phyloP scores from a whole-genome alignment of 345 rosid species.

The Salix arbutifolia region DNA sequence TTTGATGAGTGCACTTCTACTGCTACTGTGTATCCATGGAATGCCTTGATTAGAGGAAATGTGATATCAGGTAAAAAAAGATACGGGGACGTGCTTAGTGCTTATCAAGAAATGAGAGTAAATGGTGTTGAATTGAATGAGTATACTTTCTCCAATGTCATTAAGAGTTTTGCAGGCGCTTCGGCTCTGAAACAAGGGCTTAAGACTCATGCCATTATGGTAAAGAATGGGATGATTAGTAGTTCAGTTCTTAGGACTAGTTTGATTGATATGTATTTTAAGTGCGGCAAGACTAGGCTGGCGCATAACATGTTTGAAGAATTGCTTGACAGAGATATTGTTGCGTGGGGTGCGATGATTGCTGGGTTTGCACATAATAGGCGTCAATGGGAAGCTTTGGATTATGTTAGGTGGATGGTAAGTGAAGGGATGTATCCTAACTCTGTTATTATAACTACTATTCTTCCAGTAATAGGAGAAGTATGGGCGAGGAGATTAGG shows the following conservation, averaged over 20 bases:
- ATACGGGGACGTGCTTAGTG: slow-evolving; percentile 55
- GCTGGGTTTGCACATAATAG: slow-evolving; percentile 75
- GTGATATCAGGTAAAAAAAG: slow-evolving; percentile 61
- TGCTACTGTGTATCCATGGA: slow-evolving; percentile 61
- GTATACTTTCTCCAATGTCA: slow-evolving; percentile 59
- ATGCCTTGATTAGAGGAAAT: slow-evolving; percentile 80
- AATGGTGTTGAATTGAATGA: slow-evolving; percentile 66
- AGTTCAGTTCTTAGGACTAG: slow-evolving; percentile 57
- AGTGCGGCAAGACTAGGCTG: slow-evolving; percentile 68
- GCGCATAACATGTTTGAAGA: slow-evolving; percentile 64
- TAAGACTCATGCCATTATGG: slow-evolving; percentile 64
- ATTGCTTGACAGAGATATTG: slow-evolving; percentile 54
- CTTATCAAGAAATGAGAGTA: slow-evolving; percentile 64
- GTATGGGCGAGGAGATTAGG: slow-evolving; percentile 52
- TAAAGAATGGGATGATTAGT: slow-evolving; percentile 60
- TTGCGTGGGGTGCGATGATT: slow-evolving; percentile 85
- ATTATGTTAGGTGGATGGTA: slow-evolving; percentile 59
- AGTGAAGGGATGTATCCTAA: slow-evolving; percentile 60
- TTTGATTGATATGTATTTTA: slow-evolving; percentile 72
- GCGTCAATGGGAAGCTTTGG: slow-evolving; percentile 58
- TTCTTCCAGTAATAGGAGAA: slow-evolving; percentile 72
- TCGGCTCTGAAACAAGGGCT: slow-evolving; percentile 64
- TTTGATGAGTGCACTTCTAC: slow-evolving; percentile 50
- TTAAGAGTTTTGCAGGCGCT: slow-evolving; percentile 85
- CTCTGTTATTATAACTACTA: slow-evolving; percentile 57